A percentile compares a stretch with the other conserved stretches of the same genome.
These are phyloP conservation scores for Colletotrichum paranaense DNA, from an alignment of 2,329 filamentous ascomycete genomes.

Conservation along the genomic window DNA sequence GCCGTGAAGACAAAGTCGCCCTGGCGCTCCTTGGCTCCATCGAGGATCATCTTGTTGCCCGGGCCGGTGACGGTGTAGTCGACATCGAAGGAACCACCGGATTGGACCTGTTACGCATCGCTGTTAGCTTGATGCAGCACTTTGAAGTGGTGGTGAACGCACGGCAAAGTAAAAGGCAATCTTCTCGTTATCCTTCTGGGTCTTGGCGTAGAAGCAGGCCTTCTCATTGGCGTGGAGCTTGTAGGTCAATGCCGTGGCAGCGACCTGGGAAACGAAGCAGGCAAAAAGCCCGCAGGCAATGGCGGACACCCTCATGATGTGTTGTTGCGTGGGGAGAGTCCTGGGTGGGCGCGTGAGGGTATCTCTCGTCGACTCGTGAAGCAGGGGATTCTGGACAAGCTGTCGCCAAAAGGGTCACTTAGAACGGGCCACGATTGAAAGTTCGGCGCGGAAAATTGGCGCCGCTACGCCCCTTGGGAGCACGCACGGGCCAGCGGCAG, in stretches of 20 bases:
- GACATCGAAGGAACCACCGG: slow-evolving; percentile 96
- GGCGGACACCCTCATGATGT: slow-evolving; percentile 73
- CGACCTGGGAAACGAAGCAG: slow-evolving; percentile 75
- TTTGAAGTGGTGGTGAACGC: slow-evolving; percentile 49
- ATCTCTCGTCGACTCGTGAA: slow-evolving; percentile 20
- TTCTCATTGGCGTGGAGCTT: slow-evolving; percentile 90
- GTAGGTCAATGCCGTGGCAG: slow-evolving; percentile 94
- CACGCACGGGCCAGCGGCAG: slow-evolving; percentile 20
- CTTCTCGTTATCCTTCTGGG: slow-evolving; percentile 85
- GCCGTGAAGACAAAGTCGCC: slow-evolving; percentile 99
- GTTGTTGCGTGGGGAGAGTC: slow-evolving; percentile 22
- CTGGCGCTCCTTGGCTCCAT: slow-evolving; percentile 91
- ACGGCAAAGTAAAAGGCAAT: slow-evolving; percentile 99
- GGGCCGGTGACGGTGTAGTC: slow-evolving; percentile 92
- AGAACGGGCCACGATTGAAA: slow-evolving; percentile 36
- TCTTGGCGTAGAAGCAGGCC: slow-evolving; percentile 91
- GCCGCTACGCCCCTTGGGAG: slow-evolving; percentile 27
- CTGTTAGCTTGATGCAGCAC: not conserved
- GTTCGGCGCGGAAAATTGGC: slow-evolving; percentile 36
- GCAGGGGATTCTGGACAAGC: slow-evolving; percentile 39
- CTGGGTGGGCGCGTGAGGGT: slow-evolving; percentile 29
- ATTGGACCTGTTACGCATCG: slow-evolving; percentile 81
- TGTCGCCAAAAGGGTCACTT: slow-evolving; percentile 39
- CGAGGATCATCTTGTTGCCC: slow-evolving; percentile 81
- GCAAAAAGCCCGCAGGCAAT: slow-evolving; percentile 77